Conservation (phyloP, 164 flowering plant genomes). For the Tinospora cordifolia region DNA sequence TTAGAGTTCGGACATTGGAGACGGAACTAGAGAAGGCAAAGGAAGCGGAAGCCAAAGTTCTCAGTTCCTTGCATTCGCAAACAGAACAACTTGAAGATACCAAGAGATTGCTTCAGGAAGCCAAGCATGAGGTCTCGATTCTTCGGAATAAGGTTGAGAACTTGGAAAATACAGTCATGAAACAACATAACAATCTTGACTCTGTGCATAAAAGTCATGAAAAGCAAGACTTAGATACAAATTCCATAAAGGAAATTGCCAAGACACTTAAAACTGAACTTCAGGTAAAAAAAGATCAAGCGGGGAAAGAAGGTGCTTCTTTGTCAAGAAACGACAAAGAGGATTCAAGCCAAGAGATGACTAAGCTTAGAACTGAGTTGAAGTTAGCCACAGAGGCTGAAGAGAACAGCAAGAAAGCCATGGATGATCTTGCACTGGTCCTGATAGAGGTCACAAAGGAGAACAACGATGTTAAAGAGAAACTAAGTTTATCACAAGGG, state of each 20-base stretch:
- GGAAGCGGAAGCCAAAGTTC: constrained; percentile 34
- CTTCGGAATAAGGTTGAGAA: constrained; percentile 29
- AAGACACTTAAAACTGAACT: constrained; percentile 38
- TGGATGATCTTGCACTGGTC: constrained; percentile 76
- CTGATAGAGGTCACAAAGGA: constrained; percentile 66
- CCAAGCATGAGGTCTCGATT: constrained; percentile 36
- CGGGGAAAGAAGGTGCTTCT: constrained; percentile 28
- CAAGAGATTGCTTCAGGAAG: constrained; percentile 47
- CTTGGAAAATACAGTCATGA: constrained; percentile 13
- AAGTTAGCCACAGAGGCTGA: constrained; percentile 60
- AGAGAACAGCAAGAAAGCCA: constrained; percentile 58
- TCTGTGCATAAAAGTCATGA: constrained; percentile 13
- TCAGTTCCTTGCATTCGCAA: constrained; percentile 29
- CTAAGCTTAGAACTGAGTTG: constrained; percentile 38
- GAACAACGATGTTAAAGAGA: constrained; percentile 41
- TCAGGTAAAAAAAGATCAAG: constrained; percentile 21
- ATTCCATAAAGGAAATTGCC: constrained; percentile 16
- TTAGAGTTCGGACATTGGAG: constrained; percentile 30
- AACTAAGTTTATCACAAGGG: constrained; percentile 24
- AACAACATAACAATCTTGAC: constrained; percentile 2
- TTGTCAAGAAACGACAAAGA: constrained; percentile 12
- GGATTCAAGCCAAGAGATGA: constrained; percentile 29
- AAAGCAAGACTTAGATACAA: constrained; percentile 10
- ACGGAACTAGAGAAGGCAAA: constrained; percentile 34
- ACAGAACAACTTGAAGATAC: constrained; percentile 58